These are phyloP conservation scores for Moesziomyces sp. DNA, from an alignment of 1,284 basidiomycete species.

Conservation along the genomic window DNA sequence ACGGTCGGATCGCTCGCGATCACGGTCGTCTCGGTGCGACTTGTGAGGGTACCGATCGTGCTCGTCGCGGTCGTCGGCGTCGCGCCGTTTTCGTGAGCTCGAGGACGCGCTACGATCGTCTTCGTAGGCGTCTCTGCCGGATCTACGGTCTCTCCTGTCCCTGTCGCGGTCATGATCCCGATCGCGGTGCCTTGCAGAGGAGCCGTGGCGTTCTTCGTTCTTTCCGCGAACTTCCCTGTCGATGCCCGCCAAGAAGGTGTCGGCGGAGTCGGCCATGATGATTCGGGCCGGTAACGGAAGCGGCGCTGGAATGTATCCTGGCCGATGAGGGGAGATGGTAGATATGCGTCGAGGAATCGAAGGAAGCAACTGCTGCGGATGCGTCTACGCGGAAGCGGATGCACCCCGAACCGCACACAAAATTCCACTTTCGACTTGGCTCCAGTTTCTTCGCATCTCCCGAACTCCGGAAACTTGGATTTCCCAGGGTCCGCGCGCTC, in stretches of 20 bases:
- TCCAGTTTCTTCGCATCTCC: not conserved
- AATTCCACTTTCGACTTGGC: not conserved
- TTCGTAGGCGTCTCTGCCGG: conserved; percentile 31
- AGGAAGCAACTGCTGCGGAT: not conserved
- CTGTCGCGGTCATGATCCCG: conserved; percentile 20
- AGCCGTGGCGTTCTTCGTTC: conserved; percentile 17
- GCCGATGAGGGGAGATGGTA: too few relatives aligned
- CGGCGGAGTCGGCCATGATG: conserved; percentile 40
- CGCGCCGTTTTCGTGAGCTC: conserved; percentile 25
- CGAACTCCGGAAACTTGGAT: not conserved
- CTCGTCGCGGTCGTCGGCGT: conserved; percentile 39
- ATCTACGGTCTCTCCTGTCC: conserved; percentile 32
- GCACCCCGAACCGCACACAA: not conserved
- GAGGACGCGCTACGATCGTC: conserved; percentile 26
- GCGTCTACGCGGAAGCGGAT: not conserved
- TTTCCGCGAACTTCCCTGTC: conserved; percentile 37
- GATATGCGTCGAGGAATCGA: not conserved
- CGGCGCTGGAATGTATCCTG: not conserved
- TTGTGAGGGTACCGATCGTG: conserved; percentile 40
- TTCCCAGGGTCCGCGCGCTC: not conserved
- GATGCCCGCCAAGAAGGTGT: conserved; percentile 48
- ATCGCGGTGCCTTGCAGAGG: conserved; percentile 6
- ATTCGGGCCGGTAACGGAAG: not conserved
- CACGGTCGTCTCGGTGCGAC: conserved; percentile 34
- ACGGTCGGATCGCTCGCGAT: conserved; percentile 44